These are phyloP conservation scores for Corymbia calophylla DNA, from an alignment of 441 rosid genomes.

Conservation along the genomic window DNA sequence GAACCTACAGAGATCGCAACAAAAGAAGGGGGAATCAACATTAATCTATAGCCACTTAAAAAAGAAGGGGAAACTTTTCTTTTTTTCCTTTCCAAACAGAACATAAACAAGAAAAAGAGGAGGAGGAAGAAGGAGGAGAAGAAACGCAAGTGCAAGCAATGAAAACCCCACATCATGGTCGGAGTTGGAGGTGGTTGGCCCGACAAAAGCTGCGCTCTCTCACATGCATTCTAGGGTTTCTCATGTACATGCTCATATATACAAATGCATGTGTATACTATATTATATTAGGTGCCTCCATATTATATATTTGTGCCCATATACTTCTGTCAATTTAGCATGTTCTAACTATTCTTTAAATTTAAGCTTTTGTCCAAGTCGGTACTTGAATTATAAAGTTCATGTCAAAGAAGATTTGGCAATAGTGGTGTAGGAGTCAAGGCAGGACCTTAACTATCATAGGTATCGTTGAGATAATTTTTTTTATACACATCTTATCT, in stretches of 20 bases:
- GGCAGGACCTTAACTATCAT: neutral
- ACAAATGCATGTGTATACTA: neutral
- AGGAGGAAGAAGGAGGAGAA: neutral
- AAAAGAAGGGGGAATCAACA: constrained; percentile 1
- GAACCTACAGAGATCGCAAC: neutral
- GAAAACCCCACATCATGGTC: constrained; percentile 43
- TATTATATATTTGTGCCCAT: neutral
- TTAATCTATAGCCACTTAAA: constrained; percentile 18
- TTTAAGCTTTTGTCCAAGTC: neutral
- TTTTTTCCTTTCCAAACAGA: neutral
- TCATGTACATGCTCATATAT: neutral
- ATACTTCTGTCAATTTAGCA: neutral
- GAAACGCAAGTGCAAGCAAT: neutral
- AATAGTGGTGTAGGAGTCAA: neutral
- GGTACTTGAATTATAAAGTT: neutral
- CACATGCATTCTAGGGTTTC: constrained; percentile 41
- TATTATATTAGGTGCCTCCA: neutral
- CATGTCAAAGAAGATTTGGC: neutral
- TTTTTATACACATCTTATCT: neutral
- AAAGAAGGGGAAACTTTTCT: neutral
- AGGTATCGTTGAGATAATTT: neutral
- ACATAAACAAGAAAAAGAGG: neutral
- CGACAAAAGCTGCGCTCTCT: constrained; percentile 57
- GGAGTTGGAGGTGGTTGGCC: constrained; percentile 49
- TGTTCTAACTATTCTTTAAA: neutral